A percentile compares a stretch with the other conserved stretches of the same genome.
Conservation (phyloP, 148 eudicot species). For the Selenicereus undatus region DNA sequence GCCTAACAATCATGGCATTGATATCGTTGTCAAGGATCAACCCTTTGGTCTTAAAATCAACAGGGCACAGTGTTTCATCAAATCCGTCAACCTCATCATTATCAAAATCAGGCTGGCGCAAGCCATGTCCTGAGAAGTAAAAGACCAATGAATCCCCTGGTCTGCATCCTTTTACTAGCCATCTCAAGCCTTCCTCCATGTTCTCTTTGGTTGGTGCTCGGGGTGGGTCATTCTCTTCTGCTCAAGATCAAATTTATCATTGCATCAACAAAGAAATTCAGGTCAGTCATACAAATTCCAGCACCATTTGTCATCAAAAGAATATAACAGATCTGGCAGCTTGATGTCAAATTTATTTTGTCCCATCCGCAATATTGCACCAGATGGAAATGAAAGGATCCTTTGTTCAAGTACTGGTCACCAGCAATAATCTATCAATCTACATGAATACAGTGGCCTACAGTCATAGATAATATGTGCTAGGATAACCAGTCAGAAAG, state of each 20-base stretch:
- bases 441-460: too few species aligned
- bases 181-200: slow-evolving; percentile 53
- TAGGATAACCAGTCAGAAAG: background rate
- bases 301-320: background rate
- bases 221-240: slow-evolving; percentile 27
- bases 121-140: slow-evolving; percentile 77
- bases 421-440: too few species aligned
- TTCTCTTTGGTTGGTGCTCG: slow-evolving; percentile 55
- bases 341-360: too few species aligned
- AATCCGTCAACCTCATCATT: slow-evolving; percentile 64
- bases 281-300: slow-evolving; percentile 2
- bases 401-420: too few species aligned
- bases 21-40: slow-evolving; percentile 65
- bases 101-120: slow-evolving; percentile 43
- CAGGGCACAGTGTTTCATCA: slow-evolving; percentile 69
- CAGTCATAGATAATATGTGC: background rate
- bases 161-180: slow-evolving; percentile 58
- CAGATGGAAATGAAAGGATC: too few species aligned
- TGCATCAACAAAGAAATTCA: slow-evolving; percentile 8
- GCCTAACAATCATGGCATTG: slow-evolving; percentile 60
- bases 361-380: too few species aligned
- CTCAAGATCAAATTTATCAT: slow-evolving; percentile 4
- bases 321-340: background rate
- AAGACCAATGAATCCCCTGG: slow-evolving; percentile 78
- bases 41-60: slow-evolving; percentile 60